Evolutionary conservation across 1,284 basidiomycete species (phyloP), one percentile per base, ranked within the genome.

Genomic region (Tylopilus orsonianus): DNA sequence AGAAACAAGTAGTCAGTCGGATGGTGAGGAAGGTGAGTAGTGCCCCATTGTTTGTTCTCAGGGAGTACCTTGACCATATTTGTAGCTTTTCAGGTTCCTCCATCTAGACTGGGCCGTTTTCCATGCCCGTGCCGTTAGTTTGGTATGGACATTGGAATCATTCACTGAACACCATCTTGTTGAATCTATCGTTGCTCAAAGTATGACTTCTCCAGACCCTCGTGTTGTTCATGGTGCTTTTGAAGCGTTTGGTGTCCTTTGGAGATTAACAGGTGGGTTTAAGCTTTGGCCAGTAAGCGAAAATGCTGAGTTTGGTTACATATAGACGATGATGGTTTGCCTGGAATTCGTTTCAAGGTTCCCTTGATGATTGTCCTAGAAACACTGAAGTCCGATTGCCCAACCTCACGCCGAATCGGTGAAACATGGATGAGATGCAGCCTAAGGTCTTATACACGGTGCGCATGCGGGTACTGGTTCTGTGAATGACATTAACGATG

Each of bases 371-470:
- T 87, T 41, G 81, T 97, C 12, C 71, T 99, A 34, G 93, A 97
- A 62, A 83, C 85, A 0, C 70, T 98, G 32, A 86, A 85, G 59
- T 84, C 77, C 44, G 82, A 85, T 16, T 84, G 93, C 59, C 86
- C 91, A 1, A 73, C 73, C 48, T 67, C 88, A 14, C 83, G 87
- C 24, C 79, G 92, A 8, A 75, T 89, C 30, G 90, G 89, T 6
- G 94, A 97, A 66, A 93, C 93, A 0, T 97, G 94, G 94, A 93
- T 97, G 87, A 80, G 93, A 24, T 93, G 90, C 61, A 93, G 86
- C 61, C 74, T 96, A n/a, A 87, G 86, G 61, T 94, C 92, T 1
- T 95, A 94, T 66, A 74, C 91, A 49, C 80, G 93, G 92, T 93
- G 66, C 44, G 75, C 49, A 34, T 42, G 8, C 29, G n/a, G 34